A percentile compares a stretch with the other conserved stretches of the same genome.
Conservation (phyloP, 441 rosid genomes). For the Breynia disticha region DNA sequence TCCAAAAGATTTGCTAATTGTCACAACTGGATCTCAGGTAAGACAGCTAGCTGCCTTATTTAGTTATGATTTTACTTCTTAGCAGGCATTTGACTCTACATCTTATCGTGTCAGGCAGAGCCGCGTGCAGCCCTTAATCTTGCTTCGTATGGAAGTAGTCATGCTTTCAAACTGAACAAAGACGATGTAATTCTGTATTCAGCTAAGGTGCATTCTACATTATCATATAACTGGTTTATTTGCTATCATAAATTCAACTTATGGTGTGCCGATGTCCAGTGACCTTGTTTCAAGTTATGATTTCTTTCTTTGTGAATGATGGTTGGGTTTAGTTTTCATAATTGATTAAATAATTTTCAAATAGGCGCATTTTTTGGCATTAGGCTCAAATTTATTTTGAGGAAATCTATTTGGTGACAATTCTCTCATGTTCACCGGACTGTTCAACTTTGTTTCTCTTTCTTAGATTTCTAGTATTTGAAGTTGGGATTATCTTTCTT, state of each 20-base stretch:
- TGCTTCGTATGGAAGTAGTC: conserved; percentile 89
- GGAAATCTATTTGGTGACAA: too few relatives aligned
- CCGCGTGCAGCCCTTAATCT: conserved; percentile 96
- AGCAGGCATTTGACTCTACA: conserved; percentile 22
- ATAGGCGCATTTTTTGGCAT: too few relatives aligned
- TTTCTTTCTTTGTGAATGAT: too few relatives aligned
- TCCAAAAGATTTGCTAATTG: conserved; percentile 88
- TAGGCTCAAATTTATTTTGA: too few relatives aligned
- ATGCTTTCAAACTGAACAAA: conserved; percentile 70
- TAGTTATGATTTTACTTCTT: conserved; percentile 9
- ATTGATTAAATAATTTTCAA: too few relatives aligned
- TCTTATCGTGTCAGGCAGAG: conserved; percentile 73
- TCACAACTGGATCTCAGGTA: conserved; percentile 97
- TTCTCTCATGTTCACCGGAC: too few relatives aligned
- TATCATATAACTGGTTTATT: background rate
- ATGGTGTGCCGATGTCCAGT: background rate
- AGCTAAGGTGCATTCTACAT: conserved; percentile 54
- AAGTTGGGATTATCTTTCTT: too few relatives aligned
- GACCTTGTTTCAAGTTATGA: too few relatives aligned
- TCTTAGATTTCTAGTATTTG: too few relatives aligned
- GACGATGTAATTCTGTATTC: conserved; percentile 84
- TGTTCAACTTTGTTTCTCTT: too few relatives aligned
- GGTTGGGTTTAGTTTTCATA: too few relatives aligned
- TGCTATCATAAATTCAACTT: background rate
- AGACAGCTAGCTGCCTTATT: conserved; percentile 23